phyloP scores from a whole-genome alignment of 148 eudicot species.

The Silene latifolia region DNA sequence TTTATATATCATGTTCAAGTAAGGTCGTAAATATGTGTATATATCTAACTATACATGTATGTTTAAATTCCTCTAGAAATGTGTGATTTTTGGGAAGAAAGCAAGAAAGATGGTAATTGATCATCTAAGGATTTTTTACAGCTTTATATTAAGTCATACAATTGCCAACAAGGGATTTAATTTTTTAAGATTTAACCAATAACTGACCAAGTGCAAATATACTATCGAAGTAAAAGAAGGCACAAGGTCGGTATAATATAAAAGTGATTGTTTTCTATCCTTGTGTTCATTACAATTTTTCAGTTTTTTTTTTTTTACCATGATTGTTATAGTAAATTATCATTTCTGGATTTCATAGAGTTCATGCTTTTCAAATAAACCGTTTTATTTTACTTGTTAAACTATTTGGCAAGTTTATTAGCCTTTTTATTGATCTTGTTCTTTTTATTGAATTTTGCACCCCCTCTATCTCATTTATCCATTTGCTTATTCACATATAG shows the following conservation, averaged over 20 bases:
- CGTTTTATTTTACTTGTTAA: background rate
- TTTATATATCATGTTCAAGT: no score
- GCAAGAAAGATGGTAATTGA: background rate
- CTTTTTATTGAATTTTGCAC: background rate
- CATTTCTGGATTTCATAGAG: background rate
- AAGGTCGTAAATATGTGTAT: background rate
- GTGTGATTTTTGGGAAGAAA: conserved; percentile 1
- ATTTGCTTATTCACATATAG: no score
- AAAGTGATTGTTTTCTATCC: background rate
- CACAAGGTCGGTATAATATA: background rate
- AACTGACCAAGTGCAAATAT: background rate
- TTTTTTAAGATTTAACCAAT: background rate
- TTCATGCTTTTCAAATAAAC: background rate
- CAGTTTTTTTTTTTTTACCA: no score
- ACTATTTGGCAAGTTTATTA: background rate
- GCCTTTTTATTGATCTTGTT: background rate
- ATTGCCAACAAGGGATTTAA: background rate
- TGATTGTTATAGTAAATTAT: background rate
- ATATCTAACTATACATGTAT: background rate
- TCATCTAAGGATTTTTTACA: conserved; percentile 2
- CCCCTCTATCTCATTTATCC: no score
- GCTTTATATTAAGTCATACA: background rate
- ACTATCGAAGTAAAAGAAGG: background rate
- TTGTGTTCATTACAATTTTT: no score
- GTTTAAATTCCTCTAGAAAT: background rate